phyloP scores from a whole-genome alignment of 2,329 filamentous ascomycete species.

The Bertia moriformis region DNA sequence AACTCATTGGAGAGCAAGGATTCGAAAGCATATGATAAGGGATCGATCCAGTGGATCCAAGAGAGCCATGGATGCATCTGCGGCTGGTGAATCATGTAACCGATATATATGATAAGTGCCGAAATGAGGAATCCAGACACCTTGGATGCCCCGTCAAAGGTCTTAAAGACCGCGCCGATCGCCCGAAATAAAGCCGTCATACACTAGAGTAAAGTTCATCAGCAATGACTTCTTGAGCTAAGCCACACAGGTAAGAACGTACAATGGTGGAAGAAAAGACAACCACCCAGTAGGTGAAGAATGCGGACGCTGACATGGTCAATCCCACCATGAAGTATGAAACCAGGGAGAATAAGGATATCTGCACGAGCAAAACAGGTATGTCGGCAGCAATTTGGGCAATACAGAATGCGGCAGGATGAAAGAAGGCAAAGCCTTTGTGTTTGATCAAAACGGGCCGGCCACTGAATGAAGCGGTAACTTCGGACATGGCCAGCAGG shows the following conservation, averaged over 20 bases:
- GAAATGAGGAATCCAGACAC: constrained; percentile 32
- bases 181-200: constrained; percentile 38
- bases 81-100: constrained; percentile 45
- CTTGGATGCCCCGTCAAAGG: constrained; percentile 45
- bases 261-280: constrained; percentile 35
- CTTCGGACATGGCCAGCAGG: constrained; percentile 18
- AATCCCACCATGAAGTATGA: constrained; percentile 52
- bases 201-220: too few species aligned
- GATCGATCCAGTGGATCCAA: constrained; percentile 53
- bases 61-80: constrained; percentile 49
- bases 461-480: neutral
- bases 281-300: constrained; percentile 48
- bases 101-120: constrained; percentile 43
- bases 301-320: constrained; percentile 29
- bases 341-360: constrained; percentile 39
- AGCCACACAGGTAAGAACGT: constrained; percentile 7
- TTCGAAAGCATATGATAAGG: constrained; percentile 57
- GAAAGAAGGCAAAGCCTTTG: constrained; percentile 38
- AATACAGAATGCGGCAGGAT: constrained; percentile 43
- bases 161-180: constrained; percentile 9
- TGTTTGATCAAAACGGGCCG: constrained; percentile 40
- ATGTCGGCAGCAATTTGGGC: constrained; percentile 38
- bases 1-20: constrained; percentile 60
- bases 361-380: constrained; percentile 40
- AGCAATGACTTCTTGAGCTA: neutral